Evolutionary conservation across 2,329 filamentous ascomycete genomes (phyloP), one percentile per base, ranked within the genome.

Genomic region (Epicoccum sorghinum): DNA sequence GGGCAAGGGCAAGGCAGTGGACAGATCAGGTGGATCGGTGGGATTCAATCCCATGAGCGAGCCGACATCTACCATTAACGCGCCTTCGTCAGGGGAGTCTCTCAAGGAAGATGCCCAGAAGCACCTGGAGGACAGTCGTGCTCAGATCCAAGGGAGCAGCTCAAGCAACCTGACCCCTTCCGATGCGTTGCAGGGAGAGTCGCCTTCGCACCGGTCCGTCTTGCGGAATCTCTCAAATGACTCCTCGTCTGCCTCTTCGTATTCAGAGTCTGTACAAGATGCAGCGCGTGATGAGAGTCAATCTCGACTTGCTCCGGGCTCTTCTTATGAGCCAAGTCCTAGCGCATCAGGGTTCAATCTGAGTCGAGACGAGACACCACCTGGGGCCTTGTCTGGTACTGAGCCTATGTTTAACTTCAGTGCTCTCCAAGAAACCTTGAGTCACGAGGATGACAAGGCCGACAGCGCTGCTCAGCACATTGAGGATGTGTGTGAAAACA

Each of bases 361-460:
- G 14, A 60, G 59, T 40, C 65, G 61, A 7, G 61, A 66, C 29
- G 70, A 71, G 36, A 69, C 66, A 7, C 63, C 69, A 9, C 57
- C 68, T 38, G 65, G 65, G 9, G 76, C 77, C 60, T 77, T 75
- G 5, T 82, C 79, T 4, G 81, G 82, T 40, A 78, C 82, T 0
- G 93, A 97, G 69, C 86, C 91, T 3, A 86, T 96, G 84, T 95
- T 96, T 75, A 97, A 96, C 73, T 97, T 97, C 70, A 83, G 87
- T 51, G 96, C 91, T 63, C 78, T 98, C 22, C 90, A 91, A 2
- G 90, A 91, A 58, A 90, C 96, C 72, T 90, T 97, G 27, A 90
- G 88, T 0, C 86, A 83, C 35, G 83, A 70, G 7, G 61, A 65
- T 9, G 62, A 65, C 18, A 62, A 86, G 37, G 80, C 82, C 52